Base-by-base conservation (phyloP, 352 stramenopile genomes). In the Plasmopara viticola region DNA sequence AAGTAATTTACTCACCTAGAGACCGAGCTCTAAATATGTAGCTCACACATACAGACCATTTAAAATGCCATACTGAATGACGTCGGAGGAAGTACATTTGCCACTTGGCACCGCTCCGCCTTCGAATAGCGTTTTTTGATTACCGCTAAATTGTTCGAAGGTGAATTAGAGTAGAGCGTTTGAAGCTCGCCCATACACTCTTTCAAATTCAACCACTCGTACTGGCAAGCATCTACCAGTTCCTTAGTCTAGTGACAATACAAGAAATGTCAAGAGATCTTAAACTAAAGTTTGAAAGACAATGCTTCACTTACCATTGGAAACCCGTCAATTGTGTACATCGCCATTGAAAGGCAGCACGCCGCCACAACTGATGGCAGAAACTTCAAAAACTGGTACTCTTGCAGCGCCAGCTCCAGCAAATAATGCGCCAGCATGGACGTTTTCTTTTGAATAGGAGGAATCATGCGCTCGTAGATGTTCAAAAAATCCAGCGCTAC, bases 111-210 rank as follows among this genome's bases (percentile, higher is more conserved):
- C 30, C 83, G 60, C 49, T 94, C 83, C 28, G 82, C 72, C 53
- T 91, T 90, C 31, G 83, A 91, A 73, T 94, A 94, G 47, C 83
- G 80, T 61, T 94, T 94, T 66, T 91, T 91, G 60, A 94, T 90
- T 52, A 94, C 83, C 28, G 80, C 79, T 46, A 94, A 51, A 44
- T 86, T 87, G 67, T 89, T 89, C 15, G 78, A 85, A 48, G 81
- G 80, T 17, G 83, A 88, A 49, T 72, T 80, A 48, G 75, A 85
- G 64, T 91, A 94, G 51, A 94, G 57, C 44, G 72, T 84, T 55
- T 90, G 74, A 42, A 94, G 71, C 56, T 91, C 76, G 34, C 53
- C 57, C 80, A 94, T 91, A 64, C 83, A 94, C 37, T 87, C 75
- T 48, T 89, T 89, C 51, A 94, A 48, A 43, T 91, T 71, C 25